Conservation (phyloP, 2,329 filamentous ascomycete genomes). For the Parastagonospora avenae region DNA sequence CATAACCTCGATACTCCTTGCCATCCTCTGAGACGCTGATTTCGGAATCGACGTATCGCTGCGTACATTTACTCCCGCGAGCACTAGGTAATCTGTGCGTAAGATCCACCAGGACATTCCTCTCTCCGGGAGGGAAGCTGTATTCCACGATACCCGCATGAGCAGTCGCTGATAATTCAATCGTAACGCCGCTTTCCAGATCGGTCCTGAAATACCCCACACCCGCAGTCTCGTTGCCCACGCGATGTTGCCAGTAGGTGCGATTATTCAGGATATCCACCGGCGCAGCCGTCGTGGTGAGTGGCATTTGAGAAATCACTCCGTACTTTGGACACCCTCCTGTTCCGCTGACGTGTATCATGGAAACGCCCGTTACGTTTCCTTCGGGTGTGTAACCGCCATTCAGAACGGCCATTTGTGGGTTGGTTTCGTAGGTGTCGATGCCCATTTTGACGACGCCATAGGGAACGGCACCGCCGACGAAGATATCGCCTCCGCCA, state of each 20-base stretch:
- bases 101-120: constrained; percentile 51
- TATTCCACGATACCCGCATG: constrained; percentile 68
- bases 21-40: constrained; percentile 26
- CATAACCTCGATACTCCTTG: constrained; percentile 30
- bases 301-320: constrained; percentile 60
- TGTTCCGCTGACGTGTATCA: constrained; percentile 53
- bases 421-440: constrained; percentile 36
- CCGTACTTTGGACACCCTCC: constrained; percentile 74
- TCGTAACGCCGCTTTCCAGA: constrained; percentile 60
- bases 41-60: constrained; percentile 29
- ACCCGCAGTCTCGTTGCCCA: constrained; percentile 50
- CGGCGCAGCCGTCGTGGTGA: constrained; percentile 49
- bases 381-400: constrained; percentile 47
- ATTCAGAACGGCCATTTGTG: constrained; percentile 31
- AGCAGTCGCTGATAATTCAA: constrained; percentile 62
- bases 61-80: constrained; percentile 23
- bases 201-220: constrained; percentile 67
- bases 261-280: constrained; percentile 49
- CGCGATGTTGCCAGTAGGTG: constrained; percentile 46
- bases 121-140: constrained; percentile 55
- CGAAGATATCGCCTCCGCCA: constrained; percentile 45
- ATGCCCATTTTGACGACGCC: constrained; percentile 45
- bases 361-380: constrained; percentile 41
- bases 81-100: constrained; percentile 47
- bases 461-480: constrained; percentile 40